These are phyloP conservation scores for Yamadazyma diddensiae DNA, from an alignment of 1,139 yeast genomes.

Conservation along the genomic window DNA sequence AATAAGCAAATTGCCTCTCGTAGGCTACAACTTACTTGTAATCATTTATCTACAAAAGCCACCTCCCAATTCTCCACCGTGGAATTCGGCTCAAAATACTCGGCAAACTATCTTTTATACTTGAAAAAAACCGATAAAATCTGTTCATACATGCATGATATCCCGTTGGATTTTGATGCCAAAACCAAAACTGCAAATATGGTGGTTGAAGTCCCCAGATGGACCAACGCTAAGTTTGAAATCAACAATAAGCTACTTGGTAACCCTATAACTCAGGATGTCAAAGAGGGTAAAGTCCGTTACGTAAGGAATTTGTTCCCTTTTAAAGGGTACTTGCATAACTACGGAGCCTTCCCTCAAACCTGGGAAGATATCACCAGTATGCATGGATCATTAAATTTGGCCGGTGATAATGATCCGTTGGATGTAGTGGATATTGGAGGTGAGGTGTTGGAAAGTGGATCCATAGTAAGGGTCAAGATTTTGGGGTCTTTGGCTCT, in stretches of 20 bases:
- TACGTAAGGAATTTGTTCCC: slow-evolving; percentile 88
- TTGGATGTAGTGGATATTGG: slow-evolving; percentile 91
- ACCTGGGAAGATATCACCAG: slow-evolving; percentile 89
- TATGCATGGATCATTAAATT: slow-evolving; percentile 62
- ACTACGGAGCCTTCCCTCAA: slow-evolving; percentile 93
- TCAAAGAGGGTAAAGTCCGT: slow-evolving; percentile 79
- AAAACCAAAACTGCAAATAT: slow-evolving; percentile 71
- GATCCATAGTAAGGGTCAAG: slow-evolving; percentile 78
- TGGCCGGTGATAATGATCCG: slow-evolving; percentile 87
- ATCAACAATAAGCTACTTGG: slow-evolving; percentile 63
- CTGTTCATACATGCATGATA: slow-evolving; percentile 74
- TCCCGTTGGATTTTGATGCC: slow-evolving; percentile 65
- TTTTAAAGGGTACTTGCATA: slow-evolving; percentile 85
- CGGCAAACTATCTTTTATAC: slow-evolving; percentile 32
- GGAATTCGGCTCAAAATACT: slow-evolving; percentile 30
- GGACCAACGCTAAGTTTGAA: slow-evolving; percentile 89
- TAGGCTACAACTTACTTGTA: slow-evolving; percentile 9
- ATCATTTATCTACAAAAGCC: slow-evolving; percentile 8
- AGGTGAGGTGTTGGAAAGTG: slow-evolving; percentile 64
- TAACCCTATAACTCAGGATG: slow-evolving; percentile 85
- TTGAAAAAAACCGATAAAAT: slow-evolving; percentile 56
- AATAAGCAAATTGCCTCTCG: too few species aligned
- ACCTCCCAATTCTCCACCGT: slow-evolving; percentile 14
- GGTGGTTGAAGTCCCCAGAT: slow-evolving; percentile 88
- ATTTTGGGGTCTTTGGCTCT: slow-evolving; percentile 84